phyloP scores from a whole-genome alignment of 2,329 filamentous ascomycete genomes.

The Aspergillus phoenicis region DNA sequence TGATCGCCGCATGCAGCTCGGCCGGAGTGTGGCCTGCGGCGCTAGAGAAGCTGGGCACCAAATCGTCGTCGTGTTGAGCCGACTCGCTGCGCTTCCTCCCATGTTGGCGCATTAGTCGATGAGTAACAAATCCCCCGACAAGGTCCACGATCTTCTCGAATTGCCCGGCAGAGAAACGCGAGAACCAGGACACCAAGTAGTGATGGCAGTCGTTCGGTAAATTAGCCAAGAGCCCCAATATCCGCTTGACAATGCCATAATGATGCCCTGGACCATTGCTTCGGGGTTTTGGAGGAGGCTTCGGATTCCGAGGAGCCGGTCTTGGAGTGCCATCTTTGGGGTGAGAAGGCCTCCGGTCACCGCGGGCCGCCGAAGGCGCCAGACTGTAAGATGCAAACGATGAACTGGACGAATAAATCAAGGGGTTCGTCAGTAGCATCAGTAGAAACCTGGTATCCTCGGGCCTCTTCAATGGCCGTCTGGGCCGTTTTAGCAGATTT shows the following conservation, averaged over 20 bases:
- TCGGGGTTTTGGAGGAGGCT: constrained; percentile 19
- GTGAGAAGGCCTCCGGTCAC: constrained; percentile 33
- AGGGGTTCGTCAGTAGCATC: constrained; percentile 76
- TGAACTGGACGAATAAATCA: constrained; percentile 59
- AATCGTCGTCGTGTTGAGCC: constrained; percentile 55
- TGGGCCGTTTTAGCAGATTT: constrained; percentile 75
- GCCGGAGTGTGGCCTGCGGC: constrained; percentile 66
- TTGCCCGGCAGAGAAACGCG: constrained; percentile 66
- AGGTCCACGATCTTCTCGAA: constrained; percentile 77
- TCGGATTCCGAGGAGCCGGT: constrained; percentile 21
- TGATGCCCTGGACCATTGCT: constrained; percentile 63
- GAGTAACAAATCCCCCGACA: constrained; percentile 75
- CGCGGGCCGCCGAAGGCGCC: constrained; percentile 23
- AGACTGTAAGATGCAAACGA: constrained; percentile 19
- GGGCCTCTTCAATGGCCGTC: constrained; percentile 66
- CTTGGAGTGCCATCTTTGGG: constrained; percentile 25
- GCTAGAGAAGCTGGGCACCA: constrained; percentile 73
- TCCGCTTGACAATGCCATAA: constrained; percentile 81
- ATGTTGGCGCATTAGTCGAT: constrained; percentile 72
- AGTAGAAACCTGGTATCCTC: constrained; percentile 76
- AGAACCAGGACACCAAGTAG: constrained; percentile 76
- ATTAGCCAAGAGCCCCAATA: constrained; percentile 78
- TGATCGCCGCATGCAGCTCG: constrained; percentile 77
- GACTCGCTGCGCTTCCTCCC: constrained; percentile 65
- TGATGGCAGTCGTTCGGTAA: constrained; percentile 74